Percentiles rank a stretch among this genome's conserved stretches.
These are phyloP conservation scores for Ganoderma sinense DNA, from an alignment of 1,284 basidiomycete species.

Conservation along the genomic window DNA sequence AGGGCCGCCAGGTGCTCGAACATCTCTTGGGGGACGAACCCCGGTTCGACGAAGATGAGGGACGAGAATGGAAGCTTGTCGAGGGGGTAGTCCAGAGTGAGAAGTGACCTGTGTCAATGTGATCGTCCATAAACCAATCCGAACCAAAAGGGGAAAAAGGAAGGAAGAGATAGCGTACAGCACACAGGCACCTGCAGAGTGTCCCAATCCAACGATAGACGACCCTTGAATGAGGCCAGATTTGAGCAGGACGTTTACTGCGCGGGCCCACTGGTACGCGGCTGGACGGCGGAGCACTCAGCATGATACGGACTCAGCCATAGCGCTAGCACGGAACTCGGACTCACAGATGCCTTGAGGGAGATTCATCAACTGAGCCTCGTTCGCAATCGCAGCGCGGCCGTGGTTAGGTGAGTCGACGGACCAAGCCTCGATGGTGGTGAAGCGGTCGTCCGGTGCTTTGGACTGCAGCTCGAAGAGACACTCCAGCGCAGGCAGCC, in stretches of 20 bases:
- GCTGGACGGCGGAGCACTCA: not conserved
- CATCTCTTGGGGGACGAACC: slow-evolving; percentile 9
- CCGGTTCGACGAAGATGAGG: slow-evolving; percentile 22
- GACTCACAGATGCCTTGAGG: slow-evolving; percentile 11
- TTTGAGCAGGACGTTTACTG: slow-evolving; percentile 9
- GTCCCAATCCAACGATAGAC: slow-evolving; percentile 14
- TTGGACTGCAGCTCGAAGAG: slow-evolving; percentile 19
- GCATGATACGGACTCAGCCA: not conserved
- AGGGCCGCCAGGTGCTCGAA: not conserved
- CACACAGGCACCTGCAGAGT: slow-evolving; percentile 11
- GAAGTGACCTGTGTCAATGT: slow-evolving; percentile 4
- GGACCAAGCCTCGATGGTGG: slow-evolving; percentile 23
- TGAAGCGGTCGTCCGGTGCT: not conserved
- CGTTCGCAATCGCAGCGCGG: slow-evolving; percentile 12
- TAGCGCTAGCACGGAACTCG: not conserved
- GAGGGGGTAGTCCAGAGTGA: not conserved
- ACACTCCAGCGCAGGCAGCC: slow-evolving; percentile 31
- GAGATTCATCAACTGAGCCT: not conserved
- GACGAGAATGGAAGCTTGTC: slow-evolving; percentile 15
- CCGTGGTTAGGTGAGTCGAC: slow-evolving; percentile 25
- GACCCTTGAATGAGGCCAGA: slow-evolving; percentile 14
- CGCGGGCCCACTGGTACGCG: slow-evolving; percentile 11
- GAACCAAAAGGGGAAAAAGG: not conserved
- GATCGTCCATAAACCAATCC: not conserved
- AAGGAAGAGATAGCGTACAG: slow-evolving; percentile 4